These are phyloP conservation scores for Nakazawaea laoshanensis DNA, from an alignment of 805 yeast species.

Conservation along the genomic window DNA sequence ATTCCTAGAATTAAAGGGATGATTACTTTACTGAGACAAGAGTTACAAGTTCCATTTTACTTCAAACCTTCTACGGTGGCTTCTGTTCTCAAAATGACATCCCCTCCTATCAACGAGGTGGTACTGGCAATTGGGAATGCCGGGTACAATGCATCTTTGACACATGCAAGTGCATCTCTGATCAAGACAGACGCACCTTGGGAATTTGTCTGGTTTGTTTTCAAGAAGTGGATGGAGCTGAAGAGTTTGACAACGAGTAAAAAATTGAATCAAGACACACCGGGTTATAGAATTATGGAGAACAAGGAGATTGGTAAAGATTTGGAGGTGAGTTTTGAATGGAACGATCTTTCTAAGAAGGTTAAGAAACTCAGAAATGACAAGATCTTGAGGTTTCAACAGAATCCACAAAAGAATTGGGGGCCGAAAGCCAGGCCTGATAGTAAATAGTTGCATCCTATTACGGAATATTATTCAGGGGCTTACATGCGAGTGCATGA, in stretches of 20 bases:
- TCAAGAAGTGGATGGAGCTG: slow-evolving; percentile 51
- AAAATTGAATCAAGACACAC: slow-evolving; percentile 38
- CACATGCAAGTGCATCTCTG: slow-evolving; percentile 83
- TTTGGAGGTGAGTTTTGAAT: slow-evolving; percentile 39
- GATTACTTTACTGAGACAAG: slow-evolving; percentile 76
- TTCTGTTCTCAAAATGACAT: slow-evolving; percentile 69
- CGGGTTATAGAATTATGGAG: slow-evolving; percentile 50
- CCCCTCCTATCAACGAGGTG: slow-evolving; percentile 67
- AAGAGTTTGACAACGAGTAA: slow-evolving; percentile 24
- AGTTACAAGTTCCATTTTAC: slow-evolving; percentile 70
- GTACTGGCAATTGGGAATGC: slow-evolving; percentile 77
- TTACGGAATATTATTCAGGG: no score
- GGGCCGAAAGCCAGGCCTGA: slow-evolving; percentile 88
- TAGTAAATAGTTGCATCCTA: slow-evolving; percentile 10
- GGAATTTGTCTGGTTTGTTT: slow-evolving; percentile 66
- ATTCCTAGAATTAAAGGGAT: slow-evolving; percentile 83
- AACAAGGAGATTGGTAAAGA: slow-evolving; percentile 21
- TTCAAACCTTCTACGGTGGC: slow-evolving; percentile 73
- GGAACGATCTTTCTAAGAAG: slow-evolving; percentile 47
- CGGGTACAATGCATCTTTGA: slow-evolving; percentile 75
- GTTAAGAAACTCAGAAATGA: slow-evolving; percentile 59
- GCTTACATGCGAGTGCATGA: no score
- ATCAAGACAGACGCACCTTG: slow-evolving; percentile 89
- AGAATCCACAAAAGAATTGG: slow-evolving; percentile 92
- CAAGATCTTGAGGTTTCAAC: slow-evolving; percentile 82